These are phyloP conservation scores for Fragosphaeria purpurea DNA, from an alignment of 2,329 filamentous ascomycete genomes.

Conservation along the genomic window DNA sequence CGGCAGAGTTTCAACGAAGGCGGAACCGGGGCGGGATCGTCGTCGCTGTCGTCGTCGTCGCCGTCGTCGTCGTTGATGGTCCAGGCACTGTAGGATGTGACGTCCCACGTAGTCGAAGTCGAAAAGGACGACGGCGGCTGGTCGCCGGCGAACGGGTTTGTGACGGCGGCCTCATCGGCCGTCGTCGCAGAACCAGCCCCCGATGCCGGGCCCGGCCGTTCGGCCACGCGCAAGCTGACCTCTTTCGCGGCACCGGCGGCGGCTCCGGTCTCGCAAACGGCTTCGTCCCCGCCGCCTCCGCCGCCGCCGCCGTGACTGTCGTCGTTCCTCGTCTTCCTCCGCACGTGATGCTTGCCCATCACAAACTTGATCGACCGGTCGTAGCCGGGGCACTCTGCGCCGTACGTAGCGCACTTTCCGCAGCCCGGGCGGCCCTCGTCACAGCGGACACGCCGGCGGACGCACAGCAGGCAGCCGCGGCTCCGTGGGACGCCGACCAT, in stretches of 20 bases:
- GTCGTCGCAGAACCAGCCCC: no score
- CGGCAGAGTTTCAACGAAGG: constrained; percentile 13
- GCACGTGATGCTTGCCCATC: constrained; percentile 27
- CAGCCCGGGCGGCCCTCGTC: constrained; percentile 33
- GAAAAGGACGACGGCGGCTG: no score
- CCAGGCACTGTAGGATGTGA: no score
- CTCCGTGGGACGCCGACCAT: constrained; percentile 30
- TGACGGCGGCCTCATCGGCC: neutral
- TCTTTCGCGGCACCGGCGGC: no score
- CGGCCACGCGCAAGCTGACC: no score
- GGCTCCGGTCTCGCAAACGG: no score
- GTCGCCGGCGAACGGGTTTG: no score
- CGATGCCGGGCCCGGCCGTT: neutral
- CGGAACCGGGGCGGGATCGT: neutral
- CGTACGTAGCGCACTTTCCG: constrained; percentile 27
- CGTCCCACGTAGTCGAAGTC: no score
- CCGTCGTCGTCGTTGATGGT: no score
- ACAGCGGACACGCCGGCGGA: constrained; percentile 33
- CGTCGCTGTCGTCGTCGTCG: no score
- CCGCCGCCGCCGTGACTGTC: neutral
- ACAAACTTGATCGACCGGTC: constrained; percentile 30
- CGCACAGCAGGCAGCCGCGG: constrained; percentile 29
- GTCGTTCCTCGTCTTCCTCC: constrained; percentile 5
- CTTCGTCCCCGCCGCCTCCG: no score
- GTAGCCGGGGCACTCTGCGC: constrained; percentile 29